Percentiles rank a stretch among this genome's conserved stretches.
These are phyloP conservation scores for Aspergillus viridinutans DNA, from an alignment of 2,329 filamentous ascomycete genomes.

Conservation along the genomic window DNA sequence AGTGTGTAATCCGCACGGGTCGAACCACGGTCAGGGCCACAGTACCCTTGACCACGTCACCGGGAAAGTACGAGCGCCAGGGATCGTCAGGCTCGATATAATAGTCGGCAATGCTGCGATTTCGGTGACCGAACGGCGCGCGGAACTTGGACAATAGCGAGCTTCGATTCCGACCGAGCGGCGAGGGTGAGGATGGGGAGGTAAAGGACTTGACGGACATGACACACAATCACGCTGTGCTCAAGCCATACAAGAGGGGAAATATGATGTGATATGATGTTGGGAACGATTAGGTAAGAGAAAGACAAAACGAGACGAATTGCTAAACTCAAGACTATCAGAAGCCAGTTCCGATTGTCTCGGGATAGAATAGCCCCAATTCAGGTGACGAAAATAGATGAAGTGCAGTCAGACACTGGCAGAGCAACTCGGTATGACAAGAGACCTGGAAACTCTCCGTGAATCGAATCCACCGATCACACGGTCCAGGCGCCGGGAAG, in stretches of 20 bases:
- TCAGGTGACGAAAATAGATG: background rate
- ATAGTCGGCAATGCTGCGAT: constrained; percentile 58
- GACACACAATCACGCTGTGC: constrained; percentile 29
- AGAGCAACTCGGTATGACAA: background rate
- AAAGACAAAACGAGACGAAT: background rate
- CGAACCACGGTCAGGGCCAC: constrained; percentile 58
- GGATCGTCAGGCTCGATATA: constrained; percentile 60
- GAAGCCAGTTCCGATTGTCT: background rate
- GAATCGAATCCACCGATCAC: background rate
- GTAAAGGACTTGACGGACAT: constrained; percentile 39
- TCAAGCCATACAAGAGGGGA: constrained; percentile 31
- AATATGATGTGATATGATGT: background rate
- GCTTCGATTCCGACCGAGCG: constrained; percentile 38
- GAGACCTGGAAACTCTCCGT: background rate
- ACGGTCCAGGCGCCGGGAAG: background rate
- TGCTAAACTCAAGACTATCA: background rate
- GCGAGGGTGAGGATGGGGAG: constrained; percentile 29
- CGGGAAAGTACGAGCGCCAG: constrained; percentile 59
- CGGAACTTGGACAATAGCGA: constrained; percentile 53
- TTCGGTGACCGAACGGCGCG: constrained; percentile 49
- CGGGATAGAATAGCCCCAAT: background rate
- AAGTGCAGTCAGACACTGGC: background rate
- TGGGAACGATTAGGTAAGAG: background rate
- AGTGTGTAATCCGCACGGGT: constrained; percentile 59
- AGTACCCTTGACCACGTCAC: constrained; percentile 58